Evolutionary conservation across 352 stramenopile genomes (phyloP).

Genomic region (Pythium dissotocum): DNA sequence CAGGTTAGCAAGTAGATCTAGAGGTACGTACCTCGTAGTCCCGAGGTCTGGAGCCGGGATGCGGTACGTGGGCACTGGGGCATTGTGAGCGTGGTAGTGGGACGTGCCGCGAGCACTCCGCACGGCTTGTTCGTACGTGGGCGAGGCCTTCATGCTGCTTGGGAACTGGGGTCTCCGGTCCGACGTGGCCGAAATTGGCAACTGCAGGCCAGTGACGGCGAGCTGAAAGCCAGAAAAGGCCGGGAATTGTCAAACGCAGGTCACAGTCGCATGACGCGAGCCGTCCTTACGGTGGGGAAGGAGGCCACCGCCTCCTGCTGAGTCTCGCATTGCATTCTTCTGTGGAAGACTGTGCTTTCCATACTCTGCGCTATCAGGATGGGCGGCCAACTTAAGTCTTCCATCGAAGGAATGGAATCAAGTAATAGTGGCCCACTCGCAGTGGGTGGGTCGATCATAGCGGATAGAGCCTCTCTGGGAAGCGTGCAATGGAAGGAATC

Average conservation of each 20-base stretch:
- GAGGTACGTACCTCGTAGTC: not conserved
- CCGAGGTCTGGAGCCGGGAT: conserved; percentile 4
- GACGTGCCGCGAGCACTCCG: not conserved
- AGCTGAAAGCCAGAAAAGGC: not conserved
- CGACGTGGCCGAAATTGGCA: not conserved
- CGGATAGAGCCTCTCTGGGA: no score
- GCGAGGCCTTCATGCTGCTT: conserved; percentile 3
- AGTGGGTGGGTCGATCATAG: no score
- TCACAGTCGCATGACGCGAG: not conserved
- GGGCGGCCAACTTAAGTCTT: not conserved
- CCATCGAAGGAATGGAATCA: not conserved
- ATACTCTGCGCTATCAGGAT: not conserved
- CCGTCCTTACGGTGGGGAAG: not conserved
- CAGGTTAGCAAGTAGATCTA: no score
- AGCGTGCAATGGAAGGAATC: not conserved
- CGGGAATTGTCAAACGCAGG: not conserved
- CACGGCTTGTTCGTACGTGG: not conserved
- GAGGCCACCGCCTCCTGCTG: not conserved
- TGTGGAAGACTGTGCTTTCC: conserved; percentile 1
- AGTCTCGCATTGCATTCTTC: not conserved
- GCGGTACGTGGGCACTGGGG: conserved; percentile 16
- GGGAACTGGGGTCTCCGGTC: not conserved
- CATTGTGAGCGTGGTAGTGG: conserved; percentile 3
- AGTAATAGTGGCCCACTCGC: no score
- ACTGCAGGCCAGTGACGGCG: not conserved